phyloP scores from a whole-genome alignment of 129 eudicot species.

The Artemisia tridentata region DNA sequence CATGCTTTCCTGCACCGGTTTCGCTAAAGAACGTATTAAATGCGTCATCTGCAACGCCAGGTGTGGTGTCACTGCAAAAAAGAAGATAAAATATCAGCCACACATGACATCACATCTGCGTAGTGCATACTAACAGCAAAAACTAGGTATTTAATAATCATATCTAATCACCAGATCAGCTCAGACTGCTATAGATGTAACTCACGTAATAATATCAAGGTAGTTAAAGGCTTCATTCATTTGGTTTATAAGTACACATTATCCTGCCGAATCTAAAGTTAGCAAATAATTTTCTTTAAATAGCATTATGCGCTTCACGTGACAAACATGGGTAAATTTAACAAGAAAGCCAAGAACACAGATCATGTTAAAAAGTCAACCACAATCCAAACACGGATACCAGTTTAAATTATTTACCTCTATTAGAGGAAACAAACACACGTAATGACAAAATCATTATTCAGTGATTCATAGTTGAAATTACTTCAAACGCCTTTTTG shows the following conservation, averaged over 20 bases:
- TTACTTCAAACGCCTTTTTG: slow-evolving; percentile 12
- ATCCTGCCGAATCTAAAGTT: neutral
- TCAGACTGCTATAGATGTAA: neutral
- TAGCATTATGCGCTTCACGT: neutral
- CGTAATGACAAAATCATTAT: slow-evolving; percentile 3
- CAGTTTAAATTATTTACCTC: slow-evolving; percentile 2
- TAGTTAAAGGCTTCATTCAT: neutral
- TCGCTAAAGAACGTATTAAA: slow-evolving; percentile 94
- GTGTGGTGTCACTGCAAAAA: slow-evolving; percentile 67
- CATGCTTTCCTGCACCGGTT: slow-evolving; percentile 96
- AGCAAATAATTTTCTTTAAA: slow-evolving; percentile 2
- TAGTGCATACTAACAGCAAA: slow-evolving; percentile 11
- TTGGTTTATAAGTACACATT: neutral
- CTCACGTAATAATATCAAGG: neutral
- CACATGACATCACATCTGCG: neutral
- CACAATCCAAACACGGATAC: slow-evolving; percentile 26
- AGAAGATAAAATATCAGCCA: slow-evolving; percentile 7
- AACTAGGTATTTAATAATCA: neutral
- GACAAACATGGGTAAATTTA: too few species aligned
- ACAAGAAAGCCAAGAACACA: slow-evolving; percentile 5
- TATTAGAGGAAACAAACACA: neutral
- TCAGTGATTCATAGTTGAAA: slow-evolving; percentile 20
- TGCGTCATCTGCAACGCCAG: slow-evolving; percentile 82
- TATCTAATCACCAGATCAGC: neutral
- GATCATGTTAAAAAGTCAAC: slow-evolving; percentile 14